Base-by-base conservation (phyloP, 257 asterid genomes). In the Przewalskia tangutica region DNA sequence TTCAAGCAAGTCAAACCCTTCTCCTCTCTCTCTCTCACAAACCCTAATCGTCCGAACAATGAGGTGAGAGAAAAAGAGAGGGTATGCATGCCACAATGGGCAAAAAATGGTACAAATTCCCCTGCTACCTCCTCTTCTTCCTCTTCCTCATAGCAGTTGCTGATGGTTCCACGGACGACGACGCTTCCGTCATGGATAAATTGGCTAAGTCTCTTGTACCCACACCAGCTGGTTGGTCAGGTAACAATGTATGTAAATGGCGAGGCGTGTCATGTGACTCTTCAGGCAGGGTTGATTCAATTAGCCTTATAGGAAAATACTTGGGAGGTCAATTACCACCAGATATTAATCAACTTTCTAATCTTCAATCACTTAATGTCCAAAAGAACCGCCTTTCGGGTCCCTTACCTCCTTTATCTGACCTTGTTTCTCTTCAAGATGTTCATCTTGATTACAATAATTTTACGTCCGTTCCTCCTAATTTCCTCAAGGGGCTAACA, bases 221-320 rank as follows among this genome's bases (percentile, higher is more conserved):
- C 0, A 17, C 90, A 77, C 97, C 95, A 0, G 2, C 83, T 1
- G 87, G 89, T 8, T 95, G 99, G 99, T 38, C 85, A 0, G 95
- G 91, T 12, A 17, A 88, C 81, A 56, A 87, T 67, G 91, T 86
- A 82, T 94, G 99, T 89, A 83, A 87, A 85, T 95, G 99, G 98
- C 32, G 80, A 0, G 94, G 95, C 78, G 82, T 95, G 10, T 34
- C 68, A n/a, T 95, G 99, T 53, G 91, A 91, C 77, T 34, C 86
- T 2, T 82, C 93, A 0, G 85, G 85, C 76, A 77, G 56, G 55
- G 93, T 92, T 68, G 86, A 62, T 82, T 84, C 90, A 68, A 91
- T 95, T 20, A 88, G 85, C 48, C 90, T 95, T 40, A 70, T 84
- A 0, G 82, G 89, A 2, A 87, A 44, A 81, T 90, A 88, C 27